Percentiles rank a stretch among this genome's conserved stretches.
Conservation (phyloP, 495 filamentous ascomycete genomes). For the Talaromyces borbonicus region DNA sequence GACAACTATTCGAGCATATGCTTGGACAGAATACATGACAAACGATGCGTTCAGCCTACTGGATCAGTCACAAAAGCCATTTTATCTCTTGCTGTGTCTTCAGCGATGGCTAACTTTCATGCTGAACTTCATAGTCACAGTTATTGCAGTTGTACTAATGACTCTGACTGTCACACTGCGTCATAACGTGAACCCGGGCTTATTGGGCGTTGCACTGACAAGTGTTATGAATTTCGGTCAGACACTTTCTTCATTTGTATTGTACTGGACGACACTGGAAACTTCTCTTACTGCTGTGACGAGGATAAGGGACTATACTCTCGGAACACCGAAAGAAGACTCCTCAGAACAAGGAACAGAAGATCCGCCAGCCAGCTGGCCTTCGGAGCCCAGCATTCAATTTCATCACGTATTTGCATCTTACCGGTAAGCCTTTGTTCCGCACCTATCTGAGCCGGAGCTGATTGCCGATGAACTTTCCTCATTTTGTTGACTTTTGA, state of each 20-base stretch:
- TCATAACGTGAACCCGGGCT: slow-evolving; percentile 11
- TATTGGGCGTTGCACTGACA: slow-evolving; percentile 21
- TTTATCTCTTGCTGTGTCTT: slow-evolving; percentile 31
- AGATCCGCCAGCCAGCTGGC: slow-evolving; percentile 4
- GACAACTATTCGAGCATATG: slow-evolving; percentile 31
- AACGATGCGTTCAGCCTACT: slow-evolving; percentile 16
- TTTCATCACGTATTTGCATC: slow-evolving; percentile 16
- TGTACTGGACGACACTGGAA: slow-evolving; percentile 19
- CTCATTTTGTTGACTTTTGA: not conserved
- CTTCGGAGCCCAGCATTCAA: slow-evolving; percentile 15
- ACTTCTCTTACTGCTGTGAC: slow-evolving; percentile 21
- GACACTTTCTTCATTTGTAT: slow-evolving; percentile 14
- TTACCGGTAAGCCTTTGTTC: slow-evolving; percentile 15
- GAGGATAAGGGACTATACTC: slow-evolving; percentile 29
- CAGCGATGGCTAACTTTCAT: slow-evolving; percentile 30
- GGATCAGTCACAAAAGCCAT: slow-evolving; percentile 27
- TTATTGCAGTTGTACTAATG: slow-evolving; percentile 18
- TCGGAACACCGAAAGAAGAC: slow-evolving; percentile 33
- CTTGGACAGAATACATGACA: slow-evolving; percentile 16
- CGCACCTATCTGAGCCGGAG: too few species aligned
- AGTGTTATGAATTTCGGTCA: slow-evolving; percentile 18
- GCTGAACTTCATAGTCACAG: slow-evolving; percentile 17
- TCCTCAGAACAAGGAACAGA: slow-evolving; percentile 19
- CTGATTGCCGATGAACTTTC: too few species aligned
- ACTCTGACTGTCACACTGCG: slow-evolving; percentile 13